A percentile compares a stretch with the other conserved stretches of the same genome.
phyloP scores from a whole-genome alignment of 495 filamentous ascomycete genomes.

The Penicillium chermesinum region DNA sequence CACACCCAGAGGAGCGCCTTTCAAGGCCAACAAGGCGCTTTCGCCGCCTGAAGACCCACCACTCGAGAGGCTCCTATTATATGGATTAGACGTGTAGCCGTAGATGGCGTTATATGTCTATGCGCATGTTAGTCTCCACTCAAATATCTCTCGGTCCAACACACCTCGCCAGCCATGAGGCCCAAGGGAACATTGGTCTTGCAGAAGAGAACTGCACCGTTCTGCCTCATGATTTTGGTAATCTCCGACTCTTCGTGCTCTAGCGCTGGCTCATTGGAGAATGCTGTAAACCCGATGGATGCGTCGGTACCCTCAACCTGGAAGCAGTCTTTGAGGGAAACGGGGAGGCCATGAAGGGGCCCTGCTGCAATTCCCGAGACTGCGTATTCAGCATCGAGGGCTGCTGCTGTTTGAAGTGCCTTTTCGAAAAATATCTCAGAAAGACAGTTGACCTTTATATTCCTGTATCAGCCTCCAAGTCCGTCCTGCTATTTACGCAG shows the following conservation, averaged over 20 bases:
- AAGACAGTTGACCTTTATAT: constrained; percentile 1
- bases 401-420: background rate
- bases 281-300: constrained; percentile 43
- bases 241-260: constrained; percentile 3
- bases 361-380: background rate
- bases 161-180: constrained; percentile 2
- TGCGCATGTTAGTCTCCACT: no score
- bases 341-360: constrained; percentile 47
- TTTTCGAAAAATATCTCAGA: constrained; percentile 4
- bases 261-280: constrained; percentile 33
- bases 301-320: constrained; percentile 45
- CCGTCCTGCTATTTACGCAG: no score
- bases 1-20: constrained; percentile 50
- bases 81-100: constrained; percentile 50
- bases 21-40: constrained; percentile 48
- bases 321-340: constrained; percentile 54
- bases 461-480: background rate
- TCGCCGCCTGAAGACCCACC: constrained; percentile 56
- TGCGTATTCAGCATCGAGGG: background rate
- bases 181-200: constrained; percentile 3
- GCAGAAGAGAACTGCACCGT: constrained; percentile 1
- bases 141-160: background rate
- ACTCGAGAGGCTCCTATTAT: constrained; percentile 41
- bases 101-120: constrained; percentile 52
- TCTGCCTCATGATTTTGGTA: constrained; percentile 4